A percentile compares a stretch with the other conserved stretches of the same genome.
These are phyloP conservation scores for Boletus patriciae DNA, from an alignment of 768 basidiomycete species.

Conservation along the genomic window DNA sequence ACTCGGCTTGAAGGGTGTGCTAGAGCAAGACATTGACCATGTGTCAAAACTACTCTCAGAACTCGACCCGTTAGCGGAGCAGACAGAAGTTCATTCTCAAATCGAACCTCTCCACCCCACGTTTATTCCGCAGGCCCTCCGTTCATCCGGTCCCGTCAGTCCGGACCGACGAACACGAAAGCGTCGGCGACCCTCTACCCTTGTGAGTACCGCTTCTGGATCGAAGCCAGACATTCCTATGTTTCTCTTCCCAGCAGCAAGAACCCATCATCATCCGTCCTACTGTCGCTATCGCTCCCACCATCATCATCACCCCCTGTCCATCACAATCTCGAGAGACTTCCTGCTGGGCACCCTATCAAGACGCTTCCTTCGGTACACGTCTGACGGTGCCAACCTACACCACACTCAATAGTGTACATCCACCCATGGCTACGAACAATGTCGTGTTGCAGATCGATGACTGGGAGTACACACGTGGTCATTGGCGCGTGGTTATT, in stretches of 20 bases:
- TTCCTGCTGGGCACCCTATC: conserved; percentile 50
- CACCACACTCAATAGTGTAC: too few relatives aligned
- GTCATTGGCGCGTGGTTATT: conserved; percentile 16
- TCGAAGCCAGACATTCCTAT: not conserved
- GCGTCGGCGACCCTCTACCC: conserved; percentile 10
- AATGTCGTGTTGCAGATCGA: conserved; percentile 30
- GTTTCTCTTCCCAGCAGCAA: conserved; percentile 2
- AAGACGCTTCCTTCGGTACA: conserved; percentile 53
- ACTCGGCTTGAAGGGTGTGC: conserved; percentile 6
- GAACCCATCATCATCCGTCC: conserved; percentile 33
- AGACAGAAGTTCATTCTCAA: not conserved
- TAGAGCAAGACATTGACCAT: conserved; percentile 42
- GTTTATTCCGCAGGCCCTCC: not conserved
- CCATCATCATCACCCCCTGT: conserved; percentile 53
- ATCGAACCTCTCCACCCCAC: not conserved
- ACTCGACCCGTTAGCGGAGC: conserved; percentile 32
- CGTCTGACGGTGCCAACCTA: conserved; percentile 34
- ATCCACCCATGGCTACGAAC: conserved; percentile 17
- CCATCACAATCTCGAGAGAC: conserved; percentile 9
- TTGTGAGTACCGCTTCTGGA: conserved; percentile 1
- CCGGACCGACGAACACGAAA: conserved; percentile 13
- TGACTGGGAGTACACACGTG: conserved; percentile 33
- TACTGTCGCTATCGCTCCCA: conserved; percentile 43
- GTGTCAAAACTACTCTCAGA: conserved; percentile 44
- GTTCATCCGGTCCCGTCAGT: not conserved